Evolutionary conservation across 192 early-diverging fungal genomes (phyloP).

Genomic region (Entrophospora sp.): DNA sequence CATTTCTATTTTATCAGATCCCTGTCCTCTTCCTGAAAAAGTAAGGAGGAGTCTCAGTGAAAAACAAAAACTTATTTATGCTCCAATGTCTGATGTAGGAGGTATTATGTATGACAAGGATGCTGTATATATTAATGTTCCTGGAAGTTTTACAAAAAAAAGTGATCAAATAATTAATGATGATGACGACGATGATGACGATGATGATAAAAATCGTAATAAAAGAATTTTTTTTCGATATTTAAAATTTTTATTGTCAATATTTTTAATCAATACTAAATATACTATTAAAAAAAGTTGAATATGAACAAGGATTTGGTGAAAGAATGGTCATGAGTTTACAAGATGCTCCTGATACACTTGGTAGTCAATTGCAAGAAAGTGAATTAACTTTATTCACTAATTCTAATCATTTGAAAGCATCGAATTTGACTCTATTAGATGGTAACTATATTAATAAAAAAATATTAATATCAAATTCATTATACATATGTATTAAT

Average conservation of each 20-base stretch:
- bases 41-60: constrained; percentile 81
- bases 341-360: constrained; percentile 71
- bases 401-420: constrained; percentile 48
- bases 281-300: constrained; percentile 23
- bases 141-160: constrained; percentile 68
- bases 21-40: constrained; percentile 96
- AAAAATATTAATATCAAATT: too few species aligned
- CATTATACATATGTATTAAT: too few species aligned
- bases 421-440: constrained; percentile 25
- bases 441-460: not conserved
- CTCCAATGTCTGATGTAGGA: constrained; percentile 96
- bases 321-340: constrained; percentile 90
- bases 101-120: constrained; percentile 99
- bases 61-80: constrained; percentile 93
- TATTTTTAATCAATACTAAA: not conserved
- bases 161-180: constrained; percentile 32
- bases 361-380: constrained; percentile 59
- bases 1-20: constrained; percentile 77
- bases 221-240: not conserved
- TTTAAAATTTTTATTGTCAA: not conserved
- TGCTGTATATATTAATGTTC: constrained; percentile 96
- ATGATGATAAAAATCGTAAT: too few species aligned
- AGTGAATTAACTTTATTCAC: constrained; percentile 65
- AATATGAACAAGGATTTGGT: constrained; percentile 52
- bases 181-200: constrained; percentile 24